Evolutionary conservation across 2,329 filamentous ascomycete genomes (phyloP).

Genomic region (Verticillium nubilum): DNA sequence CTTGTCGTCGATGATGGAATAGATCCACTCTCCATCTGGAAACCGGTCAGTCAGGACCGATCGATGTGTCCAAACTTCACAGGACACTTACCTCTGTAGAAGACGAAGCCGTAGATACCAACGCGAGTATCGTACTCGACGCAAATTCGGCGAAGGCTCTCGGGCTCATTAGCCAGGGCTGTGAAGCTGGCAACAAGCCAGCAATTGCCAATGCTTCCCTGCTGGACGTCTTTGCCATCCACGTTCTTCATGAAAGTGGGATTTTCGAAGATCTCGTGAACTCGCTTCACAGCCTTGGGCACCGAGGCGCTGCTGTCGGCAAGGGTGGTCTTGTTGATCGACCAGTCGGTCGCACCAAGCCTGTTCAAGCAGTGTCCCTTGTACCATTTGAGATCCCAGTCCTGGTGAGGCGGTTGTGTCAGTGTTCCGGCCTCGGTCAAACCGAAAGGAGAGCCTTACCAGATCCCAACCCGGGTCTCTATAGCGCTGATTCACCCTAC

Average conservation of each 20-base stretch:
- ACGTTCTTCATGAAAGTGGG: constrained; percentile 63
- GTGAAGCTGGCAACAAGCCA: constrained; percentile 78
- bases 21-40: constrained; percentile 80
- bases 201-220: constrained; percentile 74
- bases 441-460: no score
- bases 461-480: constrained; percentile 58
- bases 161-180: constrained; percentile 68
- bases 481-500: constrained; percentile 74
- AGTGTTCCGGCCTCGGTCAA: not conserved
- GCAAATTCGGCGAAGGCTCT: constrained; percentile 66
- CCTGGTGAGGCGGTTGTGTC: constrained; percentile 27
- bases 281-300: constrained; percentile 71
- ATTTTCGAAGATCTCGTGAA: constrained; percentile 69
- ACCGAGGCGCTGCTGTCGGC: constrained; percentile 41
- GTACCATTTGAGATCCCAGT: constrained; percentile 64
- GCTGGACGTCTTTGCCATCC: constrained; percentile 69
- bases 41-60: not conserved
- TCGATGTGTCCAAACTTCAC: not conserved
- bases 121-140: constrained; percentile 67
- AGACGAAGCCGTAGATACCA: constrained; percentile 86
- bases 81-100: constrained; percentile 56
- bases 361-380: constrained; percentile 50
- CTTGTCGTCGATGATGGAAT: constrained; percentile 88
- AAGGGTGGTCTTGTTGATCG: constrained; percentile 39
- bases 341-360: constrained; percentile 45